A percentile compares a stretch with the other conserved stretches of the same genome.
These are phyloP conservation scores for Neonectria coccinea DNA, from an alignment of 2,329 filamentous ascomycete genomes.

Conservation along the genomic window DNA sequence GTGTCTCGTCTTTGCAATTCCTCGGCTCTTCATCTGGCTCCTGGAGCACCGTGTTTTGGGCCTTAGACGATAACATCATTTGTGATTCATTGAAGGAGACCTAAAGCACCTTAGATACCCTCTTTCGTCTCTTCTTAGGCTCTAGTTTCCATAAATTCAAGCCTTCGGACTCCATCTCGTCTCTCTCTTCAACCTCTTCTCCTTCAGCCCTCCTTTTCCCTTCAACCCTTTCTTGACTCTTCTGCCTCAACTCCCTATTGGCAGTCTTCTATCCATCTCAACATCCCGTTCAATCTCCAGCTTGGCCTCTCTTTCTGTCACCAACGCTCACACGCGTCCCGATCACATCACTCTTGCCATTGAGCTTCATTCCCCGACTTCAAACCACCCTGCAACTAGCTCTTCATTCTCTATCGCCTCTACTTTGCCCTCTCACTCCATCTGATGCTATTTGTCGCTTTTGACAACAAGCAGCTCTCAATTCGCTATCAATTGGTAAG, in stretches of 20 bases:
- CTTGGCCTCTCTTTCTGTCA: neutral
- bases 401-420: neutral
- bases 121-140: conserved; percentile 4
- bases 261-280: no score
- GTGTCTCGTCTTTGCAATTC: neutral
- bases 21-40: neutral
- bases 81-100: neutral
- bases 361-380: neutral
- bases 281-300: neutral
- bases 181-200: neutral
- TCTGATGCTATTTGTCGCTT: no score
- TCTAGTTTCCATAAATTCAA: neutral
- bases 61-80: neutral
- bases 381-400: neutral
- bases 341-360: neutral
- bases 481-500: neutral
- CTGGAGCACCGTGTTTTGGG: neutral
- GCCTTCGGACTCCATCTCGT: neutral
- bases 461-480: neutral
- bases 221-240: neutral
- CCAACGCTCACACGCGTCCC: neutral
- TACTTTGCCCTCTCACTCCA: neutral
- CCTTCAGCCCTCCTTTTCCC: neutral
- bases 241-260: neutral
- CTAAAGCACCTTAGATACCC: neutral